These are phyloP conservation scores for Cercospora brassicicola DNA, from an alignment of 2,329 filamentous ascomycete genomes.

Conservation along the genomic window DNA sequence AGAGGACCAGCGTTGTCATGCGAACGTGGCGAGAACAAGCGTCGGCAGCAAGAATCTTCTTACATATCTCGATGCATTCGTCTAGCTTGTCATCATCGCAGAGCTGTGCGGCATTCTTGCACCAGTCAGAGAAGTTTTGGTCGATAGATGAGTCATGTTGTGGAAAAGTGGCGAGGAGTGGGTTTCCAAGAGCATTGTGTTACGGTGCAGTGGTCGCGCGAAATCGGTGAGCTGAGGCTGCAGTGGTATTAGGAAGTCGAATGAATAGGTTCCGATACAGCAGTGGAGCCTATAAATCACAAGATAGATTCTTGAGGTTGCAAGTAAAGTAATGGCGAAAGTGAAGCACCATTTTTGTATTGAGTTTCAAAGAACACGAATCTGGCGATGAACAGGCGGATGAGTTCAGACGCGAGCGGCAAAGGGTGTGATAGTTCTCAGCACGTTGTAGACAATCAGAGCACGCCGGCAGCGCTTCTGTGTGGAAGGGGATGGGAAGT, in stretches of 20 bases:
- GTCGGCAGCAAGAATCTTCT: background rate
- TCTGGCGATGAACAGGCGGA: too few relatives aligned
- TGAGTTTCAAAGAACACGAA: too few relatives aligned
- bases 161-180: background rate
- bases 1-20: background rate
- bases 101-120: background rate
- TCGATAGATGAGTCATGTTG: background rate
- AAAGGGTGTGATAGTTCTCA: background rate
- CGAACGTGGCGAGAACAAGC: background rate
- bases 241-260: too few relatives aligned
- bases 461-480: background rate
- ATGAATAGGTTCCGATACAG: too few relatives aligned
- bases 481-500: background rate
- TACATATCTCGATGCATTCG: background rate
- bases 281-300: too few relatives aligned
- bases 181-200: background rate
- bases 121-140: background rate
- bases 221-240: too few relatives aligned
- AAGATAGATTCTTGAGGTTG: too few relatives aligned
- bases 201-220: background rate
- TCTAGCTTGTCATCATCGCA: background rate
- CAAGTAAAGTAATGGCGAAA: too few relatives aligned
- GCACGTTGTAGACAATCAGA: background rate
- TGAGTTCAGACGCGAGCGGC: too few relatives aligned
- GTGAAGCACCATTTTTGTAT: too few relatives aligned